Conservation (phyloP, 345 rosid genomes). For the Populus euphratica region DNA sequence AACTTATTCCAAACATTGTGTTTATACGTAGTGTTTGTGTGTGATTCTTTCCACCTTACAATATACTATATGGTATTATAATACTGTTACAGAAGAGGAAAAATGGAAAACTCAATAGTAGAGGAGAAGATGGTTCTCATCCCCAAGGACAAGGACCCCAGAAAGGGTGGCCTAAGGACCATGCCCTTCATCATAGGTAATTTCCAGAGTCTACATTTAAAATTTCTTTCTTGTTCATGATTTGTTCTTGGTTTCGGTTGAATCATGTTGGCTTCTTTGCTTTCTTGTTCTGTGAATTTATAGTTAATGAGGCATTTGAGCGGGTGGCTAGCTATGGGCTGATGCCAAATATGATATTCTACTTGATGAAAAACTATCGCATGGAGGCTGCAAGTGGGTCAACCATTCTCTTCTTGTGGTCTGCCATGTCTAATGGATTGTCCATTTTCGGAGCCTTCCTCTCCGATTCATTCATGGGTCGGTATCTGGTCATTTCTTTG, state of each 20-base stretch:
- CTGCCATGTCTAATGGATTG: constrained; percentile 57
- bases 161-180: not conserved
- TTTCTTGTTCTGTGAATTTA: not conserved
- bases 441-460: constrained; percentile 71
- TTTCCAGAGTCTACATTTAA: not conserved
- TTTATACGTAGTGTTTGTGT: not conserved
- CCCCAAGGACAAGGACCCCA: not conserved
- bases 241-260: not conserved
- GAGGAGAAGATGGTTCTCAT: not conserved
- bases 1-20: not conserved
- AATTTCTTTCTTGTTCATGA: not conserved
- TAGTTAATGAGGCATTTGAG: constrained; percentile 81
- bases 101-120: not conserved
- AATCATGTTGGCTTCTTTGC: not conserved
- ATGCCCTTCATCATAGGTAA: constrained; percentile 7
- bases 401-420: constrained; percentile 59
- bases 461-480: constrained; percentile 70
- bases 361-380: constrained; percentile 50
- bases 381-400: constrained; percentile 56
- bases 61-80: not conserved
- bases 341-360: constrained; percentile 62
- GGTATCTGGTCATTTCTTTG: constrained; percentile 59
- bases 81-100: not conserved
- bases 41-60: not conserved
- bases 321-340: constrained; percentile 78